Percentiles rank a stretch among this genome's conserved stretches.
These are phyloP conservation scores for Apocynum venetum DNA, from an alignment of 257 asterid genomes.

Conservation along the genomic window DNA sequence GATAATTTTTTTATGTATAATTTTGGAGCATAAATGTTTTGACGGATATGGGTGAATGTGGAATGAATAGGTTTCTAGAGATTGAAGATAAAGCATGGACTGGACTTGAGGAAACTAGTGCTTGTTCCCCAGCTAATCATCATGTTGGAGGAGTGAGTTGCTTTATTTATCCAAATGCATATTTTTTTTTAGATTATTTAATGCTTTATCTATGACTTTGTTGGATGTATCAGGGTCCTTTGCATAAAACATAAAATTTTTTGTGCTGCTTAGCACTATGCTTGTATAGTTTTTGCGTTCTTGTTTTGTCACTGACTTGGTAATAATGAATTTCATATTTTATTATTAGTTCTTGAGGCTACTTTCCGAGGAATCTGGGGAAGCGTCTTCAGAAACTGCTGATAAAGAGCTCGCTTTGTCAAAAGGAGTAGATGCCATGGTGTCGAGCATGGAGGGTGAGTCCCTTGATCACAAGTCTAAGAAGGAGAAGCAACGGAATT, in stretches of 20 bases:
- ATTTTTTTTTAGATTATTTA: not conserved
- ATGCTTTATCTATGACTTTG: not conserved
- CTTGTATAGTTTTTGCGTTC: not conserved
- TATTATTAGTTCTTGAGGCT: constrained; percentile 61
- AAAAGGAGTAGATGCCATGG: constrained; percentile 62
- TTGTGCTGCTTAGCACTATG: not conserved
- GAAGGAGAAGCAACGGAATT: constrained; percentile 63
- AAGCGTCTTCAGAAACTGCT: constrained; percentile 40
- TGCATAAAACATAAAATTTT: not conserved
- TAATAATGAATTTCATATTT: not conserved
- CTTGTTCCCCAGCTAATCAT: constrained; percentile 48
- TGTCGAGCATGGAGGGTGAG: constrained; percentile 55
- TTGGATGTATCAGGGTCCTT: not conserved
- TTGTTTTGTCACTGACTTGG: not conserved
- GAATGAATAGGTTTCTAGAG: constrained; percentile 49
- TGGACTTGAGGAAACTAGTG: constrained; percentile 80
- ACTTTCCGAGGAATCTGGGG: constrained; percentile 61
- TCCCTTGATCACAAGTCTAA: constrained; percentile 42
- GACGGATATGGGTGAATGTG: too few species aligned
- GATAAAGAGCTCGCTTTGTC: constrained; percentile 60
- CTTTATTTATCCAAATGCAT: not conserved
- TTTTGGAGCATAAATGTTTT: not conserved
- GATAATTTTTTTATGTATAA: not conserved
- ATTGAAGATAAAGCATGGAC: constrained; percentile 70
- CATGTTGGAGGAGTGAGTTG: constrained; percentile 82